A percentile compares a stretch with the other conserved stretches of the same genome.
Conservation (phyloP, 2,329 filamentous ascomycete species). For the Simplicillium aogashimaense region DNA sequence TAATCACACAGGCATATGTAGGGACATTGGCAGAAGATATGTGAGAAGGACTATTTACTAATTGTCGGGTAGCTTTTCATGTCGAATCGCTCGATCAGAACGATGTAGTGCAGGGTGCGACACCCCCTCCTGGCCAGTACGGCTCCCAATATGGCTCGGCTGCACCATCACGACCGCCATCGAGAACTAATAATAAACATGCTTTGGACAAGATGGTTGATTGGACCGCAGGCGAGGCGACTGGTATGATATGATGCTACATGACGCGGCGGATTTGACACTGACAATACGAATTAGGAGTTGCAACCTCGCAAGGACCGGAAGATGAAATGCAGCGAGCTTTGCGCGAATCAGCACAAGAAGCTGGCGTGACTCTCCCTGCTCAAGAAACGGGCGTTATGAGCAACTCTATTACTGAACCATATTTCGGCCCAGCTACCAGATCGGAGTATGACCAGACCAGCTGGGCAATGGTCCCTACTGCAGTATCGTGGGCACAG, state of each 20-base stretch:
- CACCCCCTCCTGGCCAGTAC: conserved; percentile 29
- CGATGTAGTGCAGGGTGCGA: conserved; percentile 30
- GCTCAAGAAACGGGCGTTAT: conserved; percentile 29
- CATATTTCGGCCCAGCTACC: conserved; percentile 50
- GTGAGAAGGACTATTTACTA: neutral
- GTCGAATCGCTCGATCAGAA: conserved; percentile 42
- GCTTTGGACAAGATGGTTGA: conserved; percentile 43
- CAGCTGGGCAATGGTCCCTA: conserved; percentile 50
- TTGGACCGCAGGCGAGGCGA: conserved; percentile 29
- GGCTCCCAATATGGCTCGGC: conserved; percentile 28
- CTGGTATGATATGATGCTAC: conserved; percentile 19
- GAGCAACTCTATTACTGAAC: conserved; percentile 7
- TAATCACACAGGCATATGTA: conserved; percentile 31
- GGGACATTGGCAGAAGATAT: conserved; percentile 9
- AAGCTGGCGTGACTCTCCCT: conserved; percentile 32
- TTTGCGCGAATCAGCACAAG: conserved; percentile 43
- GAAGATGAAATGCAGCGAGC: conserved; percentile 47
- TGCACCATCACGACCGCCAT: conserved; percentile 53
- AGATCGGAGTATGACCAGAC: conserved; percentile 42
- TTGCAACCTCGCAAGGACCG: conserved; percentile 25
- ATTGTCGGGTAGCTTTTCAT: conserved; percentile 35
- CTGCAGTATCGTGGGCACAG: conserved; percentile 16
- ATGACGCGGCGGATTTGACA: too few relatives aligned
- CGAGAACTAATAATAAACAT: conserved; percentile 46
- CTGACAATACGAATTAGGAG: conserved; percentile 15